Conservation (phyloP, 495 filamentous ascomycete species). For the Usnea hakonensis region DNA sequence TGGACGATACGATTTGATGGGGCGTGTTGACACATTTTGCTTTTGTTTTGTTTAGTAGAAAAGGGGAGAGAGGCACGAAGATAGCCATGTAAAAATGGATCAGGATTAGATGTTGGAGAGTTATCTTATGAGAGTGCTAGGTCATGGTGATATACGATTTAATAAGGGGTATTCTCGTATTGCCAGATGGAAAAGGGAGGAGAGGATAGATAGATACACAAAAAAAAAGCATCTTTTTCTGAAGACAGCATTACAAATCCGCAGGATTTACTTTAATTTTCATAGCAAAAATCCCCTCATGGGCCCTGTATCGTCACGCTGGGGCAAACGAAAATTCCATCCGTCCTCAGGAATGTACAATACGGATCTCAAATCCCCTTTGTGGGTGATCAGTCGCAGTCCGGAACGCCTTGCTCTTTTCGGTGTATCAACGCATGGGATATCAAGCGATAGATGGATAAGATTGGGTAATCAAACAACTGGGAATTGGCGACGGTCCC, state of each 20-base stretch:
- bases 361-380: too few species aligned
- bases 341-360: background rate
- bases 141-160: background rate
- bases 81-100: too few species aligned
- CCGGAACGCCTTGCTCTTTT: constrained; percentile 1
- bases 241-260: background rate
- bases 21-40: too few species aligned
- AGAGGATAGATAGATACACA: background rate
- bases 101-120: too few species aligned
- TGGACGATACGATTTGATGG: too few species aligned
- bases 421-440: background rate
- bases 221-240: too few species aligned
- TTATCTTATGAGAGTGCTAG: background rate
- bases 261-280: too few species aligned
- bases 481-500: too few species aligned
- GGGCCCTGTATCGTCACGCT: background rate
- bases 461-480: background rate
- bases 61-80: too few species aligned
- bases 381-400: too few species aligned
- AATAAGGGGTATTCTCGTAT: background rate
- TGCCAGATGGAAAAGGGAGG: background rate
- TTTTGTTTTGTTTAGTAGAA: too few species aligned
- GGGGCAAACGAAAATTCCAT: background rate
- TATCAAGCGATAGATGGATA: background rate
- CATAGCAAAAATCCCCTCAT: too few species aligned